These are phyloP conservation scores for Canavalia gladiata DNA, from an alignment of 306 rosid genomes.

Conservation along the genomic window DNA sequence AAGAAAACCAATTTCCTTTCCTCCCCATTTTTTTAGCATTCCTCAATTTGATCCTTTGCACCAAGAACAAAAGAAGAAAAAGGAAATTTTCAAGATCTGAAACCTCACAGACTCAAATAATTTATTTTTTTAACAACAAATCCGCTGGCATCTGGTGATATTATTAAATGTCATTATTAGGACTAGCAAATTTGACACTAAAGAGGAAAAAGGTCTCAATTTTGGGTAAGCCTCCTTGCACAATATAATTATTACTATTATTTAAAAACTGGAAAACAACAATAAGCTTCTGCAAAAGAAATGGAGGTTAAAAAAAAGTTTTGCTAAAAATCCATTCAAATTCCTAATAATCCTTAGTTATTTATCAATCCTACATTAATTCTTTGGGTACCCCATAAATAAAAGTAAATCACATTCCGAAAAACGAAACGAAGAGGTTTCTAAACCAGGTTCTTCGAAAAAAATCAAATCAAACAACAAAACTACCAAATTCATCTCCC, in stretches of 20 bases:
- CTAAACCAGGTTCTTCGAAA: not conserved
- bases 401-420: conserved; percentile 22
- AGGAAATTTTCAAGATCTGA: conserved; percentile 44
- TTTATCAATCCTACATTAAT: conserved; percentile 5
- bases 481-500: conserved; percentile 6
- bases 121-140: conserved; percentile 22
- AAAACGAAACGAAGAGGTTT: conserved; percentile 17
- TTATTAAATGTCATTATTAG: conserved; percentile 35
- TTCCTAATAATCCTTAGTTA: conserved; percentile 38
- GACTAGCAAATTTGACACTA: conserved; percentile 30
- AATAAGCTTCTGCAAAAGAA: conserved; percentile 29
- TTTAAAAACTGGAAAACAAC: conserved; percentile 11
- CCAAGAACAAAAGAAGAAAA: not conserved
- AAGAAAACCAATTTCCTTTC: conserved; percentile 96
- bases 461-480: conserved; percentile 28
- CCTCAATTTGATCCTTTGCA: conserved; percentile 62
- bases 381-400: conserved; percentile 29
- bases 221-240: not conserved
- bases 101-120: conserved; percentile 39
- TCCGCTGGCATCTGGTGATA: conserved; percentile 26
- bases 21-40: conserved; percentile 90
- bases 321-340: conserved; percentile 11
- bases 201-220: conserved; percentile 20
- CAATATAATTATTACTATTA: not conserved
- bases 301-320: not conserved